A percentile compares a stretch with the other conserved stretches of the same genome.
These are phyloP conservation scores for Craterostigma plantagineum DNA, from an alignment of 257 asterid genomes.

Conservation along the genomic window DNA sequence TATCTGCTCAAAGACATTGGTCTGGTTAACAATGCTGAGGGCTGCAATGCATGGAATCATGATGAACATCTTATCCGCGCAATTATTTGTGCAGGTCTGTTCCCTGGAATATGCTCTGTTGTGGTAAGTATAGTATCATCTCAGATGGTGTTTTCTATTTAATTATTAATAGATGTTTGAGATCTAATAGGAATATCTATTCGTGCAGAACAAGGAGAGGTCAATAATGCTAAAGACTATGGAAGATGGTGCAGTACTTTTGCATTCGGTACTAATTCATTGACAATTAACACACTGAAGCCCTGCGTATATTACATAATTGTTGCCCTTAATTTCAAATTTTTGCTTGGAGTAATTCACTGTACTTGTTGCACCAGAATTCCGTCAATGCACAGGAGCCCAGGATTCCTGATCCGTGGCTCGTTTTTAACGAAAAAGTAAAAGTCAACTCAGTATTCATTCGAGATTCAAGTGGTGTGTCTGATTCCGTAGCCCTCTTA, in stretches of 20 bases:
- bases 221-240: constrained; percentile 96
- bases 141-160: no score
- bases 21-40: constrained; percentile 37
- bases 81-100: constrained; percentile 88
- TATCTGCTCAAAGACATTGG: constrained; percentile 80
- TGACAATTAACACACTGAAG: no score
- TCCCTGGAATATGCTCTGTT: constrained; percentile 86
- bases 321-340: neutral
- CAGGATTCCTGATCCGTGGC: constrained; percentile 85
- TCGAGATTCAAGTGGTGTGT: constrained; percentile 96
- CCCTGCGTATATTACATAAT: no score
- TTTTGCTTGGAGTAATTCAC: constrained; percentile 8
- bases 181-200: neutral
- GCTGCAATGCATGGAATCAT: constrained; percentile 63
- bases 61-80: constrained; percentile 92
- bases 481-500: constrained; percentile 88
- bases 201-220: constrained; percentile 70
- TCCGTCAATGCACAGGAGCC: constrained; percentile 97
- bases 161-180: neutral
- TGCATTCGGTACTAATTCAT: constrained; percentile 62
- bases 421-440: constrained; percentile 92
- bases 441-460: constrained; percentile 87
- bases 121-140: constrained; percentile 41
- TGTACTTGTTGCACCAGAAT: constrained; percentile 35
- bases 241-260: constrained; percentile 91